phyloP scores from a whole-genome alignment of 345 rosid genomes.

The Gossypium anomalum region DNA sequence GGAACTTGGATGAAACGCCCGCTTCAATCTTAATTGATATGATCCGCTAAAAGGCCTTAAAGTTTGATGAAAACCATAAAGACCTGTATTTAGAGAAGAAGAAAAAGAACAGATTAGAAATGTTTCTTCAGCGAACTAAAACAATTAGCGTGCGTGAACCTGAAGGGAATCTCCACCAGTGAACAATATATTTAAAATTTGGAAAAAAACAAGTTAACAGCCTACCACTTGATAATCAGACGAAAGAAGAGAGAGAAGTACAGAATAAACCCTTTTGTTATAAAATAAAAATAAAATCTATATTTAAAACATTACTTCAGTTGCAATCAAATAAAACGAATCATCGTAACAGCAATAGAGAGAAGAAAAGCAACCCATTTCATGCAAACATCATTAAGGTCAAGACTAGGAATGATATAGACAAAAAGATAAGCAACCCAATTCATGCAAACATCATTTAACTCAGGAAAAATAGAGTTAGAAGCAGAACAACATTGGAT shows the following conservation, averaged over 20 bases:
- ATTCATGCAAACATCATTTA: constrained; percentile 9
- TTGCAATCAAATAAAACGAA: constrained; percentile 1
- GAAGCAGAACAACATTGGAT: constrained; percentile 11
- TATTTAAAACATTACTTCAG: constrained; percentile 10
- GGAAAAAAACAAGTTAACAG: neutral
- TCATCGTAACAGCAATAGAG: constrained; percentile 1
- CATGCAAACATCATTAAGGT: neutral
- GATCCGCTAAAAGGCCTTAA: constrained; percentile 19
- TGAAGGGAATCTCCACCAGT: constrained; percentile 23
- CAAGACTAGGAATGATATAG: constrained; percentile 12
- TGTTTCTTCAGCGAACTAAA: neutral
- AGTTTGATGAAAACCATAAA: neutral
- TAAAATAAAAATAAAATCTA: neutral
- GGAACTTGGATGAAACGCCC: constrained; percentile 10
- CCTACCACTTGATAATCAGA: neutral
- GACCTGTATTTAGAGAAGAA: neutral
- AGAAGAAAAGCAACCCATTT: constrained; percentile 18
- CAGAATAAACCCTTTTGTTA: neutral
- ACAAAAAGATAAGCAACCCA: constrained; percentile 18
- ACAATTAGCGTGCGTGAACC: constrained; percentile 9
- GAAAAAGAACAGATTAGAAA: neutral
- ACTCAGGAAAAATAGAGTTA: neutral
- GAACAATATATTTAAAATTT: neutral
- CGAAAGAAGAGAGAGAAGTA: neutral
- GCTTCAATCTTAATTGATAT: constrained; percentile 15